Base-by-base conservation (phyloP, 2,329 filamentous ascomycete species). In the Sclerotinia subarctica region DNA sequence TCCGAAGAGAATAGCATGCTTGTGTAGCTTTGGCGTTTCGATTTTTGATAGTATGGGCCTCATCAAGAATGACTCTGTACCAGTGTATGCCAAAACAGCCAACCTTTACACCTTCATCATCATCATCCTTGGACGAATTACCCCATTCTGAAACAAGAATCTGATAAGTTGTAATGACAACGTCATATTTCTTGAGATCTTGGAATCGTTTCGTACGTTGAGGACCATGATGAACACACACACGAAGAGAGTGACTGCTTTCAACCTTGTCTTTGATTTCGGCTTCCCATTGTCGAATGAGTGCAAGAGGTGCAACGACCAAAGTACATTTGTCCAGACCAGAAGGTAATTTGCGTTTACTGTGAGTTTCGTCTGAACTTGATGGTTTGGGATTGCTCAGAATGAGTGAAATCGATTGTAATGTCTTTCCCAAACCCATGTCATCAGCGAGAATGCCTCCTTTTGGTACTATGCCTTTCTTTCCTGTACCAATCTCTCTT, bases 11-110 rank as follows among this genome's bases (percentile, higher is more conserved):
- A 77, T 90, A 99, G 72, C 92, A 95, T 1, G 95, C 94, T 78
- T 97, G 93, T 1, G 94, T 97, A 52, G 92, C 90, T 80, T 99
- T 99, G 29, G 95, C 93, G 73, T 96, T 97, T 71, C 94, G 90
- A 77, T 99, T 99, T 81, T 99, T 99, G 85, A 99, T 97, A 1
- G 92, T 96, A 78, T 99, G 95, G 1, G 95, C 95, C 81, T 99
- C 95, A 72, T 99, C 95, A 2, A 99, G 85, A 72, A 99, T 94
- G 70, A 97, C 87, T 64, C 95, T 90, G 81, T 95, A 98, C 95
- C 95, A 99, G 75, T 94, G 88, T 7, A 97, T 82, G 15, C 92
- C 93, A 76, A 97, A 97, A 75, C 94, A 94, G 15, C 94, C 94
- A 64, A 89, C 86, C 75, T 94, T 90, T 51, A 88, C 79, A 13